Evolutionary conservation across 345 rosid species (phyloP), one percentile per base, ranked within the genome.

Genomic region (Cochlearia excelsa): DNA sequence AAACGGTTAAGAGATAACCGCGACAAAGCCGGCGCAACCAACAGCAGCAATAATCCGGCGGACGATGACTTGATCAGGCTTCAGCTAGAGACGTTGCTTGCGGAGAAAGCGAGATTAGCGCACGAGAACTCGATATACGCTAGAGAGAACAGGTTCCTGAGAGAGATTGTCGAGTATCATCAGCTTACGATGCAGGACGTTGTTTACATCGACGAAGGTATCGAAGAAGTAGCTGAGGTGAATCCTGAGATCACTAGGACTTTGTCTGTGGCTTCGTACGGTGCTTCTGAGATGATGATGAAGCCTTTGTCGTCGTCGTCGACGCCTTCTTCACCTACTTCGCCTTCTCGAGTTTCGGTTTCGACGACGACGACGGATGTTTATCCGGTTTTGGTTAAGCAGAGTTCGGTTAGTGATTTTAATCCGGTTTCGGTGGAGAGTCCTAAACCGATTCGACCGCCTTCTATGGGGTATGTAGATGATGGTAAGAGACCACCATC

Each of bases 181-280:
- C 99, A 94, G 30, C 77, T 94, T 16, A 90, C 93, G 9, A 90
- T 86, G 99, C 99, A 94, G 75, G 97, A 90, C 70, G 82, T 94
- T 31, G 97, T 94, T 23, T 90, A 87, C 56, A 72, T 94, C 3
- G 93, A 94, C 23, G 97, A 94, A 70, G 85, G 92, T 29, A 81
- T 74, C 34, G 96, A 94, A 77, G 95, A 94, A 74, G 76, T 72
- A 2, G 67, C 76, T 4, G 76, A 72, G 51, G 89, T 86, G 39
- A 80, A 83, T 65, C 96, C 98, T 43, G 59, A 77, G 0, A 39
- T 71, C 9, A 61, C 84, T 28, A 78, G 74, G 54, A 67, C 80
- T 39, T 78, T 83, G 2, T 78, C 85, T 0, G 61, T 72, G 58
- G 74, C 87, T 11, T 86, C 90, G 1, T 71, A 1, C 34, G 3